A percentile compares a stretch with the other conserved stretches of the same genome.
phyloP scores from a whole-genome alignment of 192 early-diverging fungal species.

The Diversispora epigaea region DNA sequence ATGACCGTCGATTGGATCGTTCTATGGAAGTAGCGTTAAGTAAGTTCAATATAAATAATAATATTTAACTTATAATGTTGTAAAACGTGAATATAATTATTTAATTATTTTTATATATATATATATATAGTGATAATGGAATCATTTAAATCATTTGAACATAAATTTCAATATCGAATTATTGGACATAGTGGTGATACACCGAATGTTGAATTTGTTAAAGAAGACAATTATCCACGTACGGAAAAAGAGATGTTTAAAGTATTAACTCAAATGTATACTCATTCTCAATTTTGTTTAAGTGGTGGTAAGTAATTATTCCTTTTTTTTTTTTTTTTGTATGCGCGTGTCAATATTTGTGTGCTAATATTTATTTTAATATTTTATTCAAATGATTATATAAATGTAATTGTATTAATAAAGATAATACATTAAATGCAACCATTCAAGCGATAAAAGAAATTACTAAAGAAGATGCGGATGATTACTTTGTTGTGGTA shows the following conservation, averaged over 20 bases:
- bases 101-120: neutral
- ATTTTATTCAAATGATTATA: neutral
- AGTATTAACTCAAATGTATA: constrained; percentile 69
- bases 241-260: constrained; percentile 75
- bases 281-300: constrained; percentile 79
- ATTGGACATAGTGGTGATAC: constrained; percentile 77
- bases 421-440: constrained; percentile 74
- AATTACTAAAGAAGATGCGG: constrained; percentile 69
- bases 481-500: constrained; percentile 78
- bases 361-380: too few species aligned
- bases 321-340: neutral
- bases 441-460: constrained; percentile 64
- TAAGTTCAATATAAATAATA: constrained; percentile 28
- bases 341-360: too few species aligned
- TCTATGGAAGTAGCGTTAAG: constrained; percentile 63
- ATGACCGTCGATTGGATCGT: constrained; percentile 60
- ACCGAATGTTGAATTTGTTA: constrained; percentile 71
- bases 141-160: constrained; percentile 69
- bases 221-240: constrained; percentile 67
- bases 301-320: constrained; percentile 49
- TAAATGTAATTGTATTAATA: neutral
- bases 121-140: constrained; percentile 63
- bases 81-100: neutral
- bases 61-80: neutral
- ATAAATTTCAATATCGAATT: constrained; percentile 79